Base-by-base conservation (phyloP, 352 stramenopile species). In the Pythium dissimile region DNA sequence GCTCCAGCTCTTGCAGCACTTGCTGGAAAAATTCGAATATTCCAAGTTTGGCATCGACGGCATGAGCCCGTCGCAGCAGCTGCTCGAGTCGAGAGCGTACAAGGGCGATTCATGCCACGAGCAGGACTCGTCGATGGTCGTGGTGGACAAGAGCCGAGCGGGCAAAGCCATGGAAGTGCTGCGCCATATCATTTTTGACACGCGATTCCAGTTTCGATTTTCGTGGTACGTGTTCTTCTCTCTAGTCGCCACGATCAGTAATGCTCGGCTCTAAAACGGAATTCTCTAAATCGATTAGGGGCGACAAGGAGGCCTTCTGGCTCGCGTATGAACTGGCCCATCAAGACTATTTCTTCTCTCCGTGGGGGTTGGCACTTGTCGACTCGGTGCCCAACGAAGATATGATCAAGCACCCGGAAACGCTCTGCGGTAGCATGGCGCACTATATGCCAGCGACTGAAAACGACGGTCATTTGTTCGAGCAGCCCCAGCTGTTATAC, bases 361-460 rank as follows among this genome's bases (percentile, higher is more conserved):
- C 80, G 3, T 88, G 72, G 73, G 77, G 78, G 0, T 68, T 83
- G 18, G 80, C 73, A 5, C 68, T 84, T 38, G 66, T 91, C 11
- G 71, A 80, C 5, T 72, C 69, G 0, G 62, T 66, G 1, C 35
- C 81, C 6, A 86, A 84, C 34, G 44, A 74, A 6, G 83, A 90
- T 56, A 75, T 89, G 30, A 34, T 73, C 37, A 51, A 71, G 1
- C 78, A 92, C 38, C 65, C 70, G 6, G 54, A 76, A 23, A 89
- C 80, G 2, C 59, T 90, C 0, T 93, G 84, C 30, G 84, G 82
- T 13, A 88, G 71, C 59, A 77, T 89, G 46, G 74, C 75, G 9
- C 82, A 92, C 53, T 89, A 80, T 27, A 44, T 88, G 18, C 75
- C 80, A 10, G 54, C 50, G n/a, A 50, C 38, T 2, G 39, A 69